Conservation (phyloP, 169 alveolate species). For the Plasmodium reichenowi region DNA sequence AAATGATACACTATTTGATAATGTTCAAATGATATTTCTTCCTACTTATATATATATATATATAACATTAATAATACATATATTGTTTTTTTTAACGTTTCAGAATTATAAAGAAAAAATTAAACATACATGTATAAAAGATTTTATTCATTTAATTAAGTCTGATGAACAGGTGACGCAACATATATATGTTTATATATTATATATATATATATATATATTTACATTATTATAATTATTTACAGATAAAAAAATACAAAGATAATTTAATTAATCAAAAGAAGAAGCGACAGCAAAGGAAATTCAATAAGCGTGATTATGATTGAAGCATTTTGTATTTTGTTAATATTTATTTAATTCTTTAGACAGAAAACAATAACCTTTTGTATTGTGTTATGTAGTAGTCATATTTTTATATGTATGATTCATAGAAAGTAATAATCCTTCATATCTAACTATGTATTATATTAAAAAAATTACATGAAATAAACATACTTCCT, state of each 20-base stretch:
- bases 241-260: slow-evolving; percentile 49
- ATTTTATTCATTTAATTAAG: slow-evolving; percentile 40
- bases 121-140: slow-evolving; percentile 29
- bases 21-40: background rate
- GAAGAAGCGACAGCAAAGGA: slow-evolving; percentile 44
- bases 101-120: slow-evolving; percentile 60
- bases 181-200: background rate
- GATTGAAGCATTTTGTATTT: background rate
- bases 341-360: no score
- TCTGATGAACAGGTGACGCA: slow-evolving; percentile 43
- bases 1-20: background rate
- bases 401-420: no score
- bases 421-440: no score
- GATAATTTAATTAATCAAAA: slow-evolving; percentile 39
- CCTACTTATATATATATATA: no score
- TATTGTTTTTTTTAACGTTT: background rate
- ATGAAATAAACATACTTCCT: no score
- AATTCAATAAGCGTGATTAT: slow-evolving; percentile 54
- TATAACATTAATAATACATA: background rate
- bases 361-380: no score
- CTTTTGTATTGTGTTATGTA: no score
- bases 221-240: background rate
- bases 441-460: no score
- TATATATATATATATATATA: background rate
- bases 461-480: no score